These are phyloP conservation scores for Cephaloascus albidus DNA, from an alignment of 805 yeast species.

Conservation along the genomic window DNA sequence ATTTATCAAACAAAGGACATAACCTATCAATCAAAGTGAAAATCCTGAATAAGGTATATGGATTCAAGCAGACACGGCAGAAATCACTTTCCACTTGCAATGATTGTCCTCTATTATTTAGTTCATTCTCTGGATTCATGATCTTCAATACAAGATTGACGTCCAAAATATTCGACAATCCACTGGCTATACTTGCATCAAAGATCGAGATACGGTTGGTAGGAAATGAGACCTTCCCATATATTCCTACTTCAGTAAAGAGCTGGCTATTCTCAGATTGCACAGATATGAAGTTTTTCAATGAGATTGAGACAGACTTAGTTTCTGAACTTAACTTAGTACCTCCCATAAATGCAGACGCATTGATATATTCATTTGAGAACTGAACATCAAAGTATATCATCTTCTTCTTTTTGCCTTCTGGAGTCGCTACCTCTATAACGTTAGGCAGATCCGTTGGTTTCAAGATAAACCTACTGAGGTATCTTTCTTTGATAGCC, in stretches of 20 bases:
- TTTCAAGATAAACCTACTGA: neutral
- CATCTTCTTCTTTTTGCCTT: constrained; percentile 2
- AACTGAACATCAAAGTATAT: constrained; percentile 15
- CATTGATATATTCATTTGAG: constrained; percentile 23
- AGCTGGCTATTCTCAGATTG: constrained; percentile 1
- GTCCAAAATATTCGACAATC: constrained; percentile 33
- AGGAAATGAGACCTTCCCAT: constrained; percentile 32
- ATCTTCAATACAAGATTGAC: constrained; percentile 34
- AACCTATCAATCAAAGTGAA: constrained; percentile 21
- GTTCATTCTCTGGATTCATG: constrained; percentile 22
- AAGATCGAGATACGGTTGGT: constrained; percentile 29
- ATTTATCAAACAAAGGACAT: neutral
- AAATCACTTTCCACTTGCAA: constrained; percentile 51
- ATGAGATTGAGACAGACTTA: constrained; percentile 17
- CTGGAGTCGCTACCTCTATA: neutral
- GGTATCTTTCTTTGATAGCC: neutral
- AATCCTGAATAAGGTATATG: constrained; percentile 33
- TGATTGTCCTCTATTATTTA: constrained; percentile 21
- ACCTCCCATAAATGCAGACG: constrained; percentile 20
- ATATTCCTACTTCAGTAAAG: constrained; percentile 13
- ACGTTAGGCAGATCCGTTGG: neutral
- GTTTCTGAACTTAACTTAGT: constrained; percentile 24
- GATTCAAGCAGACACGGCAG: constrained; percentile 49
- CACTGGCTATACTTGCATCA: constrained; percentile 26
- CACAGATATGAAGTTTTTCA: constrained; percentile 13